Base-by-base conservation (phyloP, 2,329 filamentous ascomycete species). In the Hortaea werneckii region DNA sequence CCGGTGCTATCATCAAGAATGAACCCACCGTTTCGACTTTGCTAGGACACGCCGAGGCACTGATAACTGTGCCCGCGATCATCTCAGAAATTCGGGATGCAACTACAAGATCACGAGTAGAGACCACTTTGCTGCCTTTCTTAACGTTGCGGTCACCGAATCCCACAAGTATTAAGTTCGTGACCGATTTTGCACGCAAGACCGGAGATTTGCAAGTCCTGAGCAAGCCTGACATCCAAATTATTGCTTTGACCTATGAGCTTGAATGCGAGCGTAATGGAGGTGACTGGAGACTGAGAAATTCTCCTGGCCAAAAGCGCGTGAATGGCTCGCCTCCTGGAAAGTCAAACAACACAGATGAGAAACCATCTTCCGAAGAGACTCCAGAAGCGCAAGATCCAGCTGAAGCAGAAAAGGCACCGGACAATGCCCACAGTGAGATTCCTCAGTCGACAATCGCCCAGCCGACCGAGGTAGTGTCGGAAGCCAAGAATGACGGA, bases 1-100 rank as follows among this genome's bases (percentile, higher is more conserved):
- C 92, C 3, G 90, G 89, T 27, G 88, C 90, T 6, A 80, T 98
- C 50, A 89, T 98, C 65, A 90, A 90, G 63, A 95, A 95, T 68
- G 83, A 92, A 53, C 87, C 90, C 9, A 74, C 86, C 8, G 79
- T 92, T 26, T 94, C 87, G 40, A 87, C 85, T 0, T 79, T 98
- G 8, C 72, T 95, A 43, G 76, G 78, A 34, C 81, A 87, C 62
- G 82, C 87, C 41, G 82, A 92, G 58, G 72, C 76, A 48, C 75
- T 95, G 37, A 79, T 88, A 59, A 95, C 88, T 1, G 85, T 90
- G 0, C 88, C 89, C 0, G 82, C 84, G 6, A 87, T 98, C 46
- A 73, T 96, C 29, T 76, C 80, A 43, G 92, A 98, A 71, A 94
- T 95, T 54, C 72, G 86, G 60, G 90, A 96, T 71, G 78, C 81